These are phyloP conservation scores for Turritis glabra DNA, from an alignment of 345 rosid genomes.

Conservation along the genomic window DNA sequence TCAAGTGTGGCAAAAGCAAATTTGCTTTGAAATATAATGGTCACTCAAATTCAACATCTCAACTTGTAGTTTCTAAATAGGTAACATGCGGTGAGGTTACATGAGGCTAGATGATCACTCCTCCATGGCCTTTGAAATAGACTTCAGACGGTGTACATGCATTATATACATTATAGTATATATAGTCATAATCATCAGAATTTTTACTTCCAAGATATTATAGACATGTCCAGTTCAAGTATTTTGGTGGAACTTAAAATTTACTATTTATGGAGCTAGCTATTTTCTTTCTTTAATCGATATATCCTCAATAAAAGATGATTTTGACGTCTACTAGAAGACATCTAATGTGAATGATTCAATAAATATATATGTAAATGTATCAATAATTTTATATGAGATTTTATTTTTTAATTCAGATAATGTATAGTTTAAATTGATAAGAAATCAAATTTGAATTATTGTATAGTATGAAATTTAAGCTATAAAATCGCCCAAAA, in stretches of 20 bases:
- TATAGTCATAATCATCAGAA: too few species aligned
- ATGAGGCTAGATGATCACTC: constrained; percentile 23
- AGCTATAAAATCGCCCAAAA: not conserved
- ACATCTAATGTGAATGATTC: not conserved
- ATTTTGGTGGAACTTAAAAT: constrained; percentile 1
- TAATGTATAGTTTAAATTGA: not conserved
- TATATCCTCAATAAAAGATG: not conserved
- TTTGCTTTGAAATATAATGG: too few species aligned
- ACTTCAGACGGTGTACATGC: constrained; percentile 2
- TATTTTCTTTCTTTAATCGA: not conserved
- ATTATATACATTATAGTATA: too few species aligned
- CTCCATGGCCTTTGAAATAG: constrained; percentile 28
- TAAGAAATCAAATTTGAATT: not conserved
- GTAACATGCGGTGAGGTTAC: constrained; percentile 37
- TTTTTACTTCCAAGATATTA: constrained; percentile 21
- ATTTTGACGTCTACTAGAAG: not conserved
- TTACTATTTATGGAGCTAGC: constrained; percentile 24
- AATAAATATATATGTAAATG: not conserved
- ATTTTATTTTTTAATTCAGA: not conserved
- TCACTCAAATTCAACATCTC: constrained; percentile 25
- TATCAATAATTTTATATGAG: not conserved
- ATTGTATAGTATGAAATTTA: not conserved
- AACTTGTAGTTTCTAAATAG: constrained; percentile 36
- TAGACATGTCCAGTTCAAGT: constrained; percentile 22
- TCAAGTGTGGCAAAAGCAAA: constrained; percentile 32